phyloP scores from a whole-genome alignment of 768 basidiomycete species.

The Hortiboletus flavorubellus region DNA sequence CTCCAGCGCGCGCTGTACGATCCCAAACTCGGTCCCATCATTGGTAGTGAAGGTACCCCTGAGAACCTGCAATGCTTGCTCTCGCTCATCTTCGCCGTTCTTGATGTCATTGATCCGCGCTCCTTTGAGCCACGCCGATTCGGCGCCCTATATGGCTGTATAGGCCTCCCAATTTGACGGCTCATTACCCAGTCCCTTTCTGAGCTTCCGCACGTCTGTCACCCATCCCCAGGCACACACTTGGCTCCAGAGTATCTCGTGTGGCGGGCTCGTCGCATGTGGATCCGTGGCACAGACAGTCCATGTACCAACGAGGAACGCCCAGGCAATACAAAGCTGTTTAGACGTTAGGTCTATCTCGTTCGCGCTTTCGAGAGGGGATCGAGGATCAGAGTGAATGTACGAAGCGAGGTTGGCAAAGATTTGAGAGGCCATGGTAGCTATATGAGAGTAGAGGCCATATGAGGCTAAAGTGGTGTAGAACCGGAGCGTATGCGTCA shows the following conservation, averaged over 20 bases:
- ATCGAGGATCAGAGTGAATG: slow-evolving; percentile 32
- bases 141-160: slow-evolving; percentile 36
- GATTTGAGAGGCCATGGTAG: slow-evolving; percentile 56
- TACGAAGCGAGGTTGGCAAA: slow-evolving; percentile 50
- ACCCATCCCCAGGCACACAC: slow-evolving; percentile 77
- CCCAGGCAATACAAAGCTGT: slow-evolving; percentile 49
- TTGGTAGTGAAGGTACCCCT: slow-evolving; percentile 38
- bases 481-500: slow-evolving; percentile 56
- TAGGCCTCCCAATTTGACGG: slow-evolving; percentile 30
- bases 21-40: slow-evolving; percentile 30
- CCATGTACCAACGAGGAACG: slow-evolving; percentile 66
- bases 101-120: slow-evolving; percentile 64
- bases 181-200: slow-evolving; percentile 31
- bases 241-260: slow-evolving; percentile 90
- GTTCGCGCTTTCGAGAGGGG: slow-evolving; percentile 17
- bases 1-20: slow-evolving; percentile 38
- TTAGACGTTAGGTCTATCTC: not conserved
- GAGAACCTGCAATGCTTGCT: slow-evolving; percentile 33
- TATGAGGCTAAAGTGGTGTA: slow-evolving; percentile 70
- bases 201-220: slow-evolving; percentile 47
- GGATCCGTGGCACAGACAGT: slow-evolving; percentile 85
- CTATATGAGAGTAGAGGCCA: slow-evolving; percentile 70
- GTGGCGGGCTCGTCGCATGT: slow-evolving; percentile 79
- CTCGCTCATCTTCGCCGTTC: slow-evolving; percentile 64
- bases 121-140: slow-evolving; percentile 75